Evolutionary conservation across 192 early-diverging fungal genomes (phyloP), one percentile per base, ranked within the genome.

Genomic region (Pilaira anomala): DNA sequence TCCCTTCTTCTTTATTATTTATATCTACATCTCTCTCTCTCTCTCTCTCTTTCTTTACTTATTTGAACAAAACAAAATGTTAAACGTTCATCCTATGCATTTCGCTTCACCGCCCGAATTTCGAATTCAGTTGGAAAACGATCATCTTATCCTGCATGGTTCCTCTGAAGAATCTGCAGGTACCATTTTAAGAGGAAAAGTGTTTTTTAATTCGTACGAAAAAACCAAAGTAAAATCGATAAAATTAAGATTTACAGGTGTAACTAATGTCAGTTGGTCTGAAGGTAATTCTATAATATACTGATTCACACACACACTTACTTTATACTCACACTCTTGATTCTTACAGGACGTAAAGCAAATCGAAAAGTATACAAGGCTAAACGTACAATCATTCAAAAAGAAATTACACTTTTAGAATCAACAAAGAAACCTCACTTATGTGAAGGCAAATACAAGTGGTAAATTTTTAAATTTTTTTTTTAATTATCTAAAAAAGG

Each of bases 391-490:
- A 45, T 86, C 19, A 49, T 79, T 26, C 46, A 77, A 25, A 84
- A 86, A 30, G 71, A 80, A 29, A 86, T 83, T 83, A 19, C 16
- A 9, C 83, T 88, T 55, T 65, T 83, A 9, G 70, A 73, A 22
- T 45, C 76, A 13, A 74, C 71, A 48, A 74, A 74, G 39, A 76
- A 78, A n/a, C 25, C 72, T 18, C 28, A 64, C 8, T 67, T 81
- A 46, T 59, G 50, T 8, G 53, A 80, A 16, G 67, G 72, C 7
- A 61, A 71, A 56, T 65, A 81, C 44, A 62, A 65, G 39, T 88
- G 77, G 76, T 65, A 62, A 56, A 54, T 33, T n/a, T n/a, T n/a
- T n/a, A 14, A 49, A 26, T 16, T 28, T 54, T 54, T 7, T 28
- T 8, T 40, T 30, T 50, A 18, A 21, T 50, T 28, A 28, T n/a